Conservation (phyloP, 2,329 filamentous ascomycete genomes). For the Phialemonium atrogriseum region DNA sequence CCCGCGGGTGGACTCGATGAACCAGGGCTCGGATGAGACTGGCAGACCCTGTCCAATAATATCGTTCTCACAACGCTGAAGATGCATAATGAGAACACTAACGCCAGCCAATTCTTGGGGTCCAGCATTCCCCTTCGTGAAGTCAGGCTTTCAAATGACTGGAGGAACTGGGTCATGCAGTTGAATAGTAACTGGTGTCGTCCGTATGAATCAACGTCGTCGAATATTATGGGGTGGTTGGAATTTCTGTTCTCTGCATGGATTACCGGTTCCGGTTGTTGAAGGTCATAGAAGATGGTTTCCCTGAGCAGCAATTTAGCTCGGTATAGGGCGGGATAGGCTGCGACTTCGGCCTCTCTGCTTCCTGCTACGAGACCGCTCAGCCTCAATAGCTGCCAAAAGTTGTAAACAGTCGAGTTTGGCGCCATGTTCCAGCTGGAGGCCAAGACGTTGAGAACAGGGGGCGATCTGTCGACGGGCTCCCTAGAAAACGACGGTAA, state of each 20-base stretch:
- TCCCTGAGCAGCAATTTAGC: constrained; percentile 49
- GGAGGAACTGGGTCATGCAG: constrained; percentile 42
- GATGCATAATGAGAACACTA: constrained; percentile 49
- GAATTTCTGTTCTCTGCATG: constrained; percentile 25
- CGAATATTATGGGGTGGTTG: constrained; percentile 22
- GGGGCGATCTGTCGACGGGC: constrained; percentile 33
- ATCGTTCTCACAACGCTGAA: constrained; percentile 48
- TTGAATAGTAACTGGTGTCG: constrained; percentile 40
- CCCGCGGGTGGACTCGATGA: constrained; percentile 19
- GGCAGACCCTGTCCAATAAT: constrained; percentile 35
- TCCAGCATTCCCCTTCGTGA: constrained; percentile 28
- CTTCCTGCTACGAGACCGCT: constrained; percentile 40
- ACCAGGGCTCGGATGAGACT: constrained; percentile 11
- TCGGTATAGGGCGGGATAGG: constrained; percentile 41
- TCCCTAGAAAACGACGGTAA: constrained; percentile 29
- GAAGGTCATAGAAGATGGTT: constrained; percentile 43
- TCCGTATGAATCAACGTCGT: constrained; percentile 38
- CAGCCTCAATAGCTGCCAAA: constrained; percentile 43
- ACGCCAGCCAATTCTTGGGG: constrained; percentile 39
- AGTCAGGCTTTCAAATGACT: constrained; percentile 40
- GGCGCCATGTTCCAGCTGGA: constrained; percentile 41
- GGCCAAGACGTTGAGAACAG: constrained; percentile 40
- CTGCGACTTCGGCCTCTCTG: constrained; percentile 38
- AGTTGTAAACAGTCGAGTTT: constrained; percentile 34
- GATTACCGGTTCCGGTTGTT: constrained; percentile 38